A percentile compares a stretch with the other conserved stretches of the same genome.
phyloP scores from a whole-genome alignment of 2,329 filamentous ascomycete genomes.

The Aureobasidium namibiae region DNA sequence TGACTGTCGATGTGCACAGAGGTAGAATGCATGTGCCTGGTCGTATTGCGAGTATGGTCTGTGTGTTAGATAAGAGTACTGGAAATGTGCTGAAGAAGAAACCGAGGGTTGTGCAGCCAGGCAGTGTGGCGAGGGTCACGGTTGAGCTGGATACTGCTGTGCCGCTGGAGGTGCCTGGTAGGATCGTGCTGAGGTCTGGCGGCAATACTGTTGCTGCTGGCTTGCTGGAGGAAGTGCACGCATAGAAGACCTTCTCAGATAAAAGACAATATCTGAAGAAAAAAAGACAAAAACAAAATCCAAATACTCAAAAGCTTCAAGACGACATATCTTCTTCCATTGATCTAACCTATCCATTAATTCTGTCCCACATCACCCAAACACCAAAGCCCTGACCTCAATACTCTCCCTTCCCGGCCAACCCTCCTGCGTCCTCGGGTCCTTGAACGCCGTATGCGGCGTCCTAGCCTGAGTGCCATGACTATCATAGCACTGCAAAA shows the following conservation, averaged over 20 bases:
- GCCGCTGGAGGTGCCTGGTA: conserved; percentile 70
- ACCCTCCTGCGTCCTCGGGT: conserved; percentile 64
- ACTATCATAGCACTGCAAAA: conserved; percentile 43
- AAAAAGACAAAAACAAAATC: no score
- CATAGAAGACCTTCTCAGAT: no score
- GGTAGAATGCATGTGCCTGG: conserved; percentile 75
- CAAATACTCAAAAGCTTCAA: no score
- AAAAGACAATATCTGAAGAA: no score
- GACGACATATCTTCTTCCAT: no score
- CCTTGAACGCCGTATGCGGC: conserved; percentile 71
- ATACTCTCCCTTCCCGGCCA: conserved; percentile 67
- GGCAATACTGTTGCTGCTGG: conserved; percentile 86
- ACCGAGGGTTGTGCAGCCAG: conserved; percentile 75
- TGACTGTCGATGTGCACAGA: conserved; percentile 80
- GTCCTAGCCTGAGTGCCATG: conserved; percentile 31
- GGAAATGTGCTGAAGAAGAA: conserved; percentile 73
- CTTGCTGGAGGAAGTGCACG: conserved; percentile 52
- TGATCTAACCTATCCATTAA: background rate
- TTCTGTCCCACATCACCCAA: no score
- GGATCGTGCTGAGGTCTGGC: conserved; percentile 70
- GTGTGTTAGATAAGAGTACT: conserved; percentile 68
- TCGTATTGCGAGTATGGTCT: conserved; percentile 61
- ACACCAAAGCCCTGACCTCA: conserved; percentile 78
- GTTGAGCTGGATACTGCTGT: conserved; percentile 62
- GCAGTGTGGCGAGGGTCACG: conserved; percentile 64